These are phyloP conservation scores for Talaromyces stipitatus DNA, from an alignment of 495 filamentous ascomycete genomes.

Conservation along the genomic window DNA sequence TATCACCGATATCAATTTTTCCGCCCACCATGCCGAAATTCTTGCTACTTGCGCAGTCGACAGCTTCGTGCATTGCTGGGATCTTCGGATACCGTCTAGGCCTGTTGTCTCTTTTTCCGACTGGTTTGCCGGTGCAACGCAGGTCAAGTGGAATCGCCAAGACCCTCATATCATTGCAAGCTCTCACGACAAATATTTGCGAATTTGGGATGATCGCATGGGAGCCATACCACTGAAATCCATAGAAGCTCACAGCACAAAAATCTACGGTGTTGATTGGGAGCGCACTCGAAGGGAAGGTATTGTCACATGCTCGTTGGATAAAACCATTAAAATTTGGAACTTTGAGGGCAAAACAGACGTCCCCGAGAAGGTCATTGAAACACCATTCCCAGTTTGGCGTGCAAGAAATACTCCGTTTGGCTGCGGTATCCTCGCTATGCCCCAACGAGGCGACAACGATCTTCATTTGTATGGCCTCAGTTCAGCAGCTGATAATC, in stretches of 20 bases:
- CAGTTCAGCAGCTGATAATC: constrained; percentile 38
- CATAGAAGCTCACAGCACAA: constrained; percentile 85
- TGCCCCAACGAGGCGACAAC: constrained; percentile 82
- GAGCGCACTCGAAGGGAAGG: constrained; percentile 64
- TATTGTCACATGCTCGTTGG: constrained; percentile 80
- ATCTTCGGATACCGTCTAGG: constrained; percentile 66
- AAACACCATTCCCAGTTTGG: constrained; percentile 84
- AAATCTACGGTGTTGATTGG: constrained; percentile 96
- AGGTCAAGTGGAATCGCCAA: constrained; percentile 92
- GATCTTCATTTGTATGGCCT: constrained; percentile 82
- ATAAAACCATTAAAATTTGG: constrained; percentile 94
- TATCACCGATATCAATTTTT: constrained; percentile 97
- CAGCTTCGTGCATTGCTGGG: constrained; percentile 91
- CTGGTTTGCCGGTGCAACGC: constrained; percentile 91
- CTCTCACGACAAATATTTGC: constrained; percentile 77
- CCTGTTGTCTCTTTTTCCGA: constrained; percentile 80
- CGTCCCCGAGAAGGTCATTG: constrained; percentile 63
- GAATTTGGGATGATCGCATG: constrained; percentile 87
- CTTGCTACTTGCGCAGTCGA: constrained; percentile 90
- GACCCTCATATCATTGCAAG: constrained; percentile 80
- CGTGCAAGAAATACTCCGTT: constrained; percentile 91
- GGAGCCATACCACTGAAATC: constrained; percentile 71
- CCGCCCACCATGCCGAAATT: constrained; percentile 81
- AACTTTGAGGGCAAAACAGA: constrained; percentile 61
- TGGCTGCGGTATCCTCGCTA: constrained; percentile 76